Evolutionary conservation across 1,139 yeast genomes (phyloP).

Genomic region (Geotrichum klebahnii): DNA sequence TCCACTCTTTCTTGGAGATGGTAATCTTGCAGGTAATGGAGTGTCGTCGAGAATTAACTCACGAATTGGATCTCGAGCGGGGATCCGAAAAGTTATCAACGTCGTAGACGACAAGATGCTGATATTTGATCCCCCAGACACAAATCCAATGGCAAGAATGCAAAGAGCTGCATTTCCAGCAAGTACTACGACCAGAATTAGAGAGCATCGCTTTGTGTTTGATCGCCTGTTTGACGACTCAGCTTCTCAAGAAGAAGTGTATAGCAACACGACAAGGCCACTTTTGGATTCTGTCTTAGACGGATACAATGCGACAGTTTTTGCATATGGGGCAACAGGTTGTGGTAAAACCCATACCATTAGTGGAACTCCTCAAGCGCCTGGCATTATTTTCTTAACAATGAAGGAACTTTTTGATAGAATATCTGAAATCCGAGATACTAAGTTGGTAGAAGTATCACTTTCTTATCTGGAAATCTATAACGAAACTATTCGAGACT

Average conservation of each 20-base stretch:
- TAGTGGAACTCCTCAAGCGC: slow-evolving; percentile 65
- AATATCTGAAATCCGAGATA: slow-evolving; percentile 54
- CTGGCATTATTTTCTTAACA: slow-evolving; percentile 78
- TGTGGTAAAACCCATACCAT: slow-evolving; percentile 97
- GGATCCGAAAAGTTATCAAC: slow-evolving; percentile 62
- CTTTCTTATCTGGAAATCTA: slow-evolving; percentile 81
- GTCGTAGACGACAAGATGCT: slow-evolving; percentile 88
- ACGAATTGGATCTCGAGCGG: slow-evolving; percentile 41
- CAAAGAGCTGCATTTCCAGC: background rate
- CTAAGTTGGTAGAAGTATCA: slow-evolving; percentile 56
- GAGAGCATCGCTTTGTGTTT: slow-evolving; percentile 79
- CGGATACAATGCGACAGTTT: slow-evolving; percentile 86
- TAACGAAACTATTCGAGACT: slow-evolving; percentile 81
- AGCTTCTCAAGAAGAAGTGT: slow-evolving; percentile 65
- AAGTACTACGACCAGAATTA: slow-evolving; percentile 47
- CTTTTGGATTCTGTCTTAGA: slow-evolving; percentile 70
- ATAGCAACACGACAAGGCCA: slow-evolving; percentile 62
- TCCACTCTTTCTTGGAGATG: slow-evolving; percentile 54
- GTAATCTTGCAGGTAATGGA: slow-evolving; percentile 42
- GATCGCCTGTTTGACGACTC: slow-evolving; percentile 69
- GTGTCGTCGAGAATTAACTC: too few species aligned
- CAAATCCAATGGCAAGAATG: slow-evolving; percentile 46
- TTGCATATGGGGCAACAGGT: slow-evolving; percentile 97
- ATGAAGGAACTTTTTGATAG: slow-evolving; percentile 67
- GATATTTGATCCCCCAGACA: slow-evolving; percentile 85